Conservation (phyloP, 1,284 basidiomycete genomes). For the Malassezia brasiliensis region DNA sequence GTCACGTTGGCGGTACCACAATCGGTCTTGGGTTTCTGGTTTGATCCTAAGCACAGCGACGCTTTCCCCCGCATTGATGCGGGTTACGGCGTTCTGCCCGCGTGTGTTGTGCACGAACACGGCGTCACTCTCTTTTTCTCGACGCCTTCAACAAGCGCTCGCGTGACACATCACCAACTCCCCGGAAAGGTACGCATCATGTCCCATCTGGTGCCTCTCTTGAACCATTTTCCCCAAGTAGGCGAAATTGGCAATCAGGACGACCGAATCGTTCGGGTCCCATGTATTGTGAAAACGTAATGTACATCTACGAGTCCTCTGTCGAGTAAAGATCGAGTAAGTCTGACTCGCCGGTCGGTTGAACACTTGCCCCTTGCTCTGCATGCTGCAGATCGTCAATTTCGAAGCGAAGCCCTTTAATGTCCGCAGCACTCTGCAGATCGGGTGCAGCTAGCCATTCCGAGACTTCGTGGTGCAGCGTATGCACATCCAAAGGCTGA, state of each 20-base stretch:
- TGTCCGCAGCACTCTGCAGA: background rate
- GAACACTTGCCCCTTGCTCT: background rate
- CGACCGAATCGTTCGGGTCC: background rate
- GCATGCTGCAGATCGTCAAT: too few species aligned
- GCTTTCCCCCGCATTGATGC: conserved; percentile 1
- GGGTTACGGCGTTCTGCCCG: conserved; percentile 12
- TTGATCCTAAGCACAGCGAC: background rate
- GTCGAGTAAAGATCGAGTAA: background rate
- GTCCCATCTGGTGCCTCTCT: conserved; percentile 13
- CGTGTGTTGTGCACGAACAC: conserved; percentile 1
- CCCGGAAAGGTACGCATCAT: conserved; percentile 31
- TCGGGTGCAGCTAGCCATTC: conserved; percentile 2
- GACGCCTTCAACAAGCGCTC: conserved; percentile 32
- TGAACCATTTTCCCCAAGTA: background rate
- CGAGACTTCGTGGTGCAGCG: background rate
- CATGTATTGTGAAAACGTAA: background rate
- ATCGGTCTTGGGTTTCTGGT: conserved; percentile 12
- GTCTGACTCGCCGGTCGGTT: background rate
- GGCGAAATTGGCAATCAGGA: background rate
- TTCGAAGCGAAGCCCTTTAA: background rate
- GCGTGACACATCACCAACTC: conserved; percentile 39
- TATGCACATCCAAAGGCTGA: background rate
- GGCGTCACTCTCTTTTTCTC: conserved; percentile 27
- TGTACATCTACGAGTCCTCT: background rate
- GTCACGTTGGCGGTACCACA: background rate